Percentiles rank a stretch among this genome's conserved stretches.
These are phyloP conservation scores for Suhomyces anneliseae DNA, from an alignment of 1,139 yeast genomes.

Conservation along the genomic window DNA sequence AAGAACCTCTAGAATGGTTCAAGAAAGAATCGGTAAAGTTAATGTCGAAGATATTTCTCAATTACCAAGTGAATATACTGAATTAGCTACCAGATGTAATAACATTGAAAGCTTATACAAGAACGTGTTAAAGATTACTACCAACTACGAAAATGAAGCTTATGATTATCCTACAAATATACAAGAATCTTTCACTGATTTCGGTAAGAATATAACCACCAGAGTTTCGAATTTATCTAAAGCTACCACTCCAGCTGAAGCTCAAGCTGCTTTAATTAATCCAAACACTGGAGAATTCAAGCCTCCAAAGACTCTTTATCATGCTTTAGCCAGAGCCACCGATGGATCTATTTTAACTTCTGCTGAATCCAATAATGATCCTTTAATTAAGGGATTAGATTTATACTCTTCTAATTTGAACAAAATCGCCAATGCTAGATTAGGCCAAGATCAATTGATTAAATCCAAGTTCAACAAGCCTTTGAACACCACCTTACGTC, in stretches of 20 bases:
- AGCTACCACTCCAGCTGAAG: constrained; percentile 80
- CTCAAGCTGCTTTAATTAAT: constrained; percentile 68
- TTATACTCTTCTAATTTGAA: constrained; percentile 46
- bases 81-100: constrained; percentile 73
- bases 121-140: constrained; percentile 70
- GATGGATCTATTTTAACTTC: constrained; percentile 51
- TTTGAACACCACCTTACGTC: constrained; percentile 61
- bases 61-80: constrained; percentile 78
- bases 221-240: constrained; percentile 69
- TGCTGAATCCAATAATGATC: constrained; percentile 46
- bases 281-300: constrained; percentile 53
- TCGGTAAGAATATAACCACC: constrained; percentile 65
- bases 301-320: constrained; percentile 83
- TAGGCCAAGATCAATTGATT: constrained; percentile 79
- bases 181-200: constrained; percentile 72
- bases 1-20: constrained; percentile 76
- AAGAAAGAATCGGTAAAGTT: constrained; percentile 73
- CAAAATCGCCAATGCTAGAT: constrained; percentile 79
- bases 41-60: constrained; percentile 74
- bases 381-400: constrained; percentile 45
- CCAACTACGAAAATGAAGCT: constrained; percentile 70
- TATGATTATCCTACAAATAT: constrained; percentile 85
- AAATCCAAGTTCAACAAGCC: constrained; percentile 69
- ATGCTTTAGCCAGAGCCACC: constrained; percentile 80
- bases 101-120: constrained; percentile 71